Conservation (phyloP, 2,329 filamentous ascomycete genomes). For the Bipolaris oryzae region DNA sequence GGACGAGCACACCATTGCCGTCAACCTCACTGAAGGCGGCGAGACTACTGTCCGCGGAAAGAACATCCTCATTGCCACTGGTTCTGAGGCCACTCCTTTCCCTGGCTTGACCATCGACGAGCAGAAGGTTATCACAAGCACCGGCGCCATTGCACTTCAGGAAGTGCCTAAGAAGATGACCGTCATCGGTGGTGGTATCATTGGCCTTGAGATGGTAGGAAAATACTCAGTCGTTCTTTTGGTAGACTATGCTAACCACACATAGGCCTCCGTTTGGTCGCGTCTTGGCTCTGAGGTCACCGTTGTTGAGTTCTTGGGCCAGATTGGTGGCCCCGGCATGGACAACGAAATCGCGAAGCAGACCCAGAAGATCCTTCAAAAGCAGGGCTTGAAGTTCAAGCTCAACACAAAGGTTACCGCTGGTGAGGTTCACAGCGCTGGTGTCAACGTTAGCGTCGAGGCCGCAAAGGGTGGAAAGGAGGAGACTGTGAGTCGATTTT, state of each 20-base stretch:
- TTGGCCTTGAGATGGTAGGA: slow-evolving; percentile 92
- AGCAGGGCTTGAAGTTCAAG: slow-evolving; percentile 99
- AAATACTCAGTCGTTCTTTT: slow-evolving; percentile 8
- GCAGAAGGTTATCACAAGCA: slow-evolving; percentile 96
- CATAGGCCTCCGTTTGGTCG: slow-evolving; percentile 86
- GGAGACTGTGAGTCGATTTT: slow-evolving; percentile 70
- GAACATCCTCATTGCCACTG: slow-evolving; percentile 98
- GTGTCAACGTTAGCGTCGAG: slow-evolving; percentile 83
- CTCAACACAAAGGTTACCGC: slow-evolving; percentile 91
- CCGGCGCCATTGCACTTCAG: slow-evolving; percentile 85
- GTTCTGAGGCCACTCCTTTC: slow-evolving; percentile 94
- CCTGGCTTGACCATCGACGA: slow-evolving; percentile 95
- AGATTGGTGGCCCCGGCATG: slow-evolving; percentile 98
- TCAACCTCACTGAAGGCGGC: slow-evolving; percentile 87
- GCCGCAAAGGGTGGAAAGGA: slow-evolving; percentile 95
- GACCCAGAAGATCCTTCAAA: slow-evolving; percentile 88
- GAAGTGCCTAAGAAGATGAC: slow-evolving; percentile 95
- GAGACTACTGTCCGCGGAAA: slow-evolving; percentile 86
- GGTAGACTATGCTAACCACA: slow-evolving; percentile 27
- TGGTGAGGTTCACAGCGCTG: slow-evolving; percentile 79
- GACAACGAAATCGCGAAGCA: slow-evolving; percentile 90
- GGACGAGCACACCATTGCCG: slow-evolving; percentile 89
- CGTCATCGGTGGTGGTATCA: slow-evolving; percentile 98
- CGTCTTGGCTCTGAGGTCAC: slow-evolving; percentile 92
- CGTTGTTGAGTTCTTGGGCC: slow-evolving; percentile 92